These are phyloP conservation scores for Fagus sylvatica DNA, from an alignment of 306 rosid species.

Conservation along the genomic window DNA sequence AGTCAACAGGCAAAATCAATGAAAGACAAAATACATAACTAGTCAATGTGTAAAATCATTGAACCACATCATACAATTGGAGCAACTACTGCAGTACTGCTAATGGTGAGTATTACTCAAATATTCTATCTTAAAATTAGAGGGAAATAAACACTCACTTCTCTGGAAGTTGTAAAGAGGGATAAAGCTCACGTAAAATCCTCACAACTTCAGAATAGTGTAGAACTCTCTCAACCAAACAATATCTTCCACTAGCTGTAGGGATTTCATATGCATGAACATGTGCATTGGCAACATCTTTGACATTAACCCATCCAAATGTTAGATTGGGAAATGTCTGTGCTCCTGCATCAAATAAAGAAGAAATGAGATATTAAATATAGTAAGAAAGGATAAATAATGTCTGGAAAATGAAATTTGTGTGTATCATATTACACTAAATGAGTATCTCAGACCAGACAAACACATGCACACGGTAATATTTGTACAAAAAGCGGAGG, in stretches of 20 bases:
- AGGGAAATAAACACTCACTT: conserved; percentile 39
- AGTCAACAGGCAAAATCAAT: not conserved
- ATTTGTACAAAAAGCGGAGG: no score
- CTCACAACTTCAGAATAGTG: conserved; percentile 56
- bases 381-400: no score
- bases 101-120: not conserved
- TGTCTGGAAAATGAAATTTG: no score
- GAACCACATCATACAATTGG: not conserved
- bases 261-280: conserved; percentile 74
- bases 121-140: not conserved
- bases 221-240: conserved; percentile 50
- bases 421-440: no score
- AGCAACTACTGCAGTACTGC: not conserved
- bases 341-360: conserved; percentile 50
- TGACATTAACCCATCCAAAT: conserved; percentile 71
- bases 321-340: conserved; percentile 45
- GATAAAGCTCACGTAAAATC: conserved; percentile 54
- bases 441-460: no score
- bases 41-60: not conserved
- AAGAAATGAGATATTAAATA: not conserved
- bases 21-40: not conserved
- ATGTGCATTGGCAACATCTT: conserved; percentile 81
- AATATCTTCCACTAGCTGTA: conserved; percentile 81
- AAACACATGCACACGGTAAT: no score
- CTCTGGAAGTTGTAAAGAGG: conserved; percentile 56